These are phyloP conservation scores for Torulaspora microellipsoides DNA, from an alignment of 805 yeast species.

Conservation along the genomic window DNA sequence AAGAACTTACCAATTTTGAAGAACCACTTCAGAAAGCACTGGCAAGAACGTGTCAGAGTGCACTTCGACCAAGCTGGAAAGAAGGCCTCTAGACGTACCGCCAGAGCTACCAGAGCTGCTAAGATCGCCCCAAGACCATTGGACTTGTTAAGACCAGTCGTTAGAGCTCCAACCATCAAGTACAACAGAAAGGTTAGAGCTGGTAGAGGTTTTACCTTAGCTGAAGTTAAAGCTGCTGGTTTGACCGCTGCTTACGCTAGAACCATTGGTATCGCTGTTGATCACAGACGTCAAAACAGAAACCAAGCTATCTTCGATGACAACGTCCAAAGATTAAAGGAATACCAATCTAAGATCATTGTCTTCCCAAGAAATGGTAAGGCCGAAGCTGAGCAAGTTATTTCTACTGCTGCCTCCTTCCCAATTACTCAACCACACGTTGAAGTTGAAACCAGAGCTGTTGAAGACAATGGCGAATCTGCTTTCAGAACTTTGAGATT, in stretches of 20 bases:
- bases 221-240: slow-evolving; percentile 98
- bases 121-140: slow-evolving; percentile 96
- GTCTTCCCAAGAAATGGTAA: slow-evolving; percentile 91
- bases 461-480: slow-evolving; percentile 63
- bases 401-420: slow-evolving; percentile 73
- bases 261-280: slow-evolving; percentile 97
- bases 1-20: slow-evolving; percentile 98
- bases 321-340: slow-evolving; percentile 94
- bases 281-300: slow-evolving; percentile 99
- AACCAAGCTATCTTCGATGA: slow-evolving; percentile 90
- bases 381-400: slow-evolving; percentile 75
- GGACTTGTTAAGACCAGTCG: slow-evolving; percentile 94
- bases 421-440: slow-evolving; percentile 79
- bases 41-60: slow-evolving; percentile 99
- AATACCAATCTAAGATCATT: slow-evolving; percentile 92
- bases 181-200: slow-evolving; percentile 99
- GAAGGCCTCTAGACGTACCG: slow-evolving; percentile 93
- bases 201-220: slow-evolving; percentile 98
- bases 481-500: slow-evolving; percentile 94
- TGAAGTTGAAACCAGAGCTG: slow-evolving; percentile 85
- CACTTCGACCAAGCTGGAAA: slow-evolving; percentile 99
- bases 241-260: slow-evolving; percentile 91
- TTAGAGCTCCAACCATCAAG: slow-evolving; percentile 97
- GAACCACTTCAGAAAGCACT: slow-evolving; percentile 99
- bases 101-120: slow-evolving; percentile 93